These are phyloP conservation scores for Phascolomyces articulosus DNA, from an alignment of 371 early-diverging fungal genomes.

Conservation along the genomic window DNA sequence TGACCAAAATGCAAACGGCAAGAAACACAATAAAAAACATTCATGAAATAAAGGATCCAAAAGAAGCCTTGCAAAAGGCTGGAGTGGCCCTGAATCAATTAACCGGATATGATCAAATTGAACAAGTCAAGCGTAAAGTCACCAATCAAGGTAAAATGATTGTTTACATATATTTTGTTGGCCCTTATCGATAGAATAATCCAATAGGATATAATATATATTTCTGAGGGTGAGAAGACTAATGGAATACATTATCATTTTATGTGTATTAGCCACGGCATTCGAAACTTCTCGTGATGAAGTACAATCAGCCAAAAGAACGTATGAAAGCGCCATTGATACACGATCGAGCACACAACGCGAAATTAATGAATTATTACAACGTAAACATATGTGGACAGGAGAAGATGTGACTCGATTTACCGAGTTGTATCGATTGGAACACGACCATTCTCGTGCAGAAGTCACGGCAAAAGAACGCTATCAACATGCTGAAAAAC, in stretches of 20 bases:
- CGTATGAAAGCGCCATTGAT: slow-evolving; percentile 72
- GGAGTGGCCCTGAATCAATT: slow-evolving; percentile 70
- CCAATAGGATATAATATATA: too few relatives aligned
- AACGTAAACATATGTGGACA: slow-evolving; percentile 87
- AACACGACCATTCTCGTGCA: slow-evolving; percentile 73
- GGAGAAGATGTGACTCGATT: slow-evolving; percentile 86
- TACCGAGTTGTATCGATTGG: slow-evolving; percentile 84
- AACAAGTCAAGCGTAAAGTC: slow-evolving; percentile 73
- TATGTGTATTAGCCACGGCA: slow-evolving; percentile 61
- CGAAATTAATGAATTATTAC: slow-evolving; percentile 86
- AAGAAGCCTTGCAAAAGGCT: slow-evolving; percentile 48
- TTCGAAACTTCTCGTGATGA: slow-evolving; percentile 56
- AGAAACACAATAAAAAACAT: slow-evolving; percentile 31
- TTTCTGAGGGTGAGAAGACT: too few relatives aligned
- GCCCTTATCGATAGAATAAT: too few relatives aligned
- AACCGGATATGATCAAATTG: slow-evolving; percentile 85
- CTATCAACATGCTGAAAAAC: slow-evolving; percentile 63
- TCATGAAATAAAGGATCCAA: slow-evolving; percentile 48
- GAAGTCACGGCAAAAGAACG: slow-evolving; percentile 65
- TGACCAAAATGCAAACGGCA: slow-evolving; percentile 29
- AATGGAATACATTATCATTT: too few relatives aligned
- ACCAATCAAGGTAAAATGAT: slow-evolving; percentile 59
- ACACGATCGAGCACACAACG: slow-evolving; percentile 78
- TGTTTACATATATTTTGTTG: too few relatives aligned
- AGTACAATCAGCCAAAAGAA: slow-evolving; percentile 68